Evolutionary conservation across 2,329 filamentous ascomycete genomes (phyloP).

Genomic region (Bipolaris cookei): DNA sequence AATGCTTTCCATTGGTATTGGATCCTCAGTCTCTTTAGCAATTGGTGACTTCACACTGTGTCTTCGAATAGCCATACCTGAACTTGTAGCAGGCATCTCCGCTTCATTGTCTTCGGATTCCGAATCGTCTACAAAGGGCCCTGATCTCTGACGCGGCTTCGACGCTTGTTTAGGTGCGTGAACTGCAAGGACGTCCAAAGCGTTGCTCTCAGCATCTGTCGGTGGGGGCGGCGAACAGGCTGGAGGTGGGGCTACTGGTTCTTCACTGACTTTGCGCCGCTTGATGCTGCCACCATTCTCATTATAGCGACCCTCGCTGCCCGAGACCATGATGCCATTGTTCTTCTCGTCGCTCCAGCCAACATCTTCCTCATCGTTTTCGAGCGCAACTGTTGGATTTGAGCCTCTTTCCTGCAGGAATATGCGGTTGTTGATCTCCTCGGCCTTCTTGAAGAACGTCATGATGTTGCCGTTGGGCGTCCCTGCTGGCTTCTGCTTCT

Average conservation of each 20-base stretch:
- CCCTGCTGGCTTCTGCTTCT: constrained; percentile 48
- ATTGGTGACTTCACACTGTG: constrained; percentile 16
- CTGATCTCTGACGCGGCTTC: constrained; percentile 50
- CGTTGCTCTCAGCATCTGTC: constrained; percentile 14
- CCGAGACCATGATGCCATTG: constrained; percentile 23
- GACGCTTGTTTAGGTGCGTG: constrained; percentile 15
- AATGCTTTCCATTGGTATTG: constrained; percentile 14
- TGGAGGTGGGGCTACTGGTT: constrained; percentile 50
- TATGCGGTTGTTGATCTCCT: constrained; percentile 48
- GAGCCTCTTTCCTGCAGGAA: constrained; percentile 45
- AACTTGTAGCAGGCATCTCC: constrained; percentile 15
- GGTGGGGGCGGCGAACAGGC: constrained; percentile 40
- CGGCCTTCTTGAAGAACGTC: constrained; percentile 62
- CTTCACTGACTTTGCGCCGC: constrained; percentile 47
- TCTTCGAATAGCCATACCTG: constrained; percentile 32
- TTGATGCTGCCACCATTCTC: constrained; percentile 53
- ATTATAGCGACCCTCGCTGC: constrained; percentile 50
- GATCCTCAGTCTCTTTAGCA: constrained; percentile 34
- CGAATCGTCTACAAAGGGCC: constrained; percentile 75
- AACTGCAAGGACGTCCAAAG: constrained; percentile 9
- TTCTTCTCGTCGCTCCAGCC: constrained; percentile 41
- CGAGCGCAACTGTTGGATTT: constrained; percentile 27
- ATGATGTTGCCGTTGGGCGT: constrained; percentile 60
- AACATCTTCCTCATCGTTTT: constrained; percentile 33
- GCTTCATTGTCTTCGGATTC: constrained; percentile 60